Percentiles rank a stretch among this genome's conserved stretches.
Evolutionary conservation across 768 basidiomycete species (phyloP).

Genomic region (Lactarius akahatsu): DNA sequence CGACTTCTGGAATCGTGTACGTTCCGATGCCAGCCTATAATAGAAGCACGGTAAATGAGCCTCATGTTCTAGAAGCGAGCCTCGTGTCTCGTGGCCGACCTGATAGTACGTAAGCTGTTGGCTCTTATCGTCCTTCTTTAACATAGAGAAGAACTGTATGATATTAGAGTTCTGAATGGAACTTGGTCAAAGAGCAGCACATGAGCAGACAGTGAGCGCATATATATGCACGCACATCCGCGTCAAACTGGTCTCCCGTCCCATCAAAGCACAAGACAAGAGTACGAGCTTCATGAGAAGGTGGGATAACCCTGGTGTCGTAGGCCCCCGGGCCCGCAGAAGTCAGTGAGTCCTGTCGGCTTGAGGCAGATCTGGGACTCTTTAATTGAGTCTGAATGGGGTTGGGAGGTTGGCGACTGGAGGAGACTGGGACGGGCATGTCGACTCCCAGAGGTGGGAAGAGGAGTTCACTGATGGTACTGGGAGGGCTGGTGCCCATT

Average conservation of each 20-base stretch:
- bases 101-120: conserved; percentile 78
- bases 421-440: not conserved
- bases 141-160: conserved; percentile 63
- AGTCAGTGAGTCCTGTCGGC: not conserved
- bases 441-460: not conserved
- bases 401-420: not conserved
- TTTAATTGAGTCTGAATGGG: not conserved
- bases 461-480: not conserved
- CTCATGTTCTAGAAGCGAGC: not conserved
- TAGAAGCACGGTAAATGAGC: not conserved
- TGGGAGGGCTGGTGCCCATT: not conserved
- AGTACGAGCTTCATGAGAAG: conserved; percentile 39
- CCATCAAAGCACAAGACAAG: conserved; percentile 73
- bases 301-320: conserved; percentile 30
- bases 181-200: not conserved
- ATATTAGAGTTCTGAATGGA: conserved; percentile 65
- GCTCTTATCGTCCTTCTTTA: conserved; percentile 61
- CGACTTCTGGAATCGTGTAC: conserved; percentile 62
- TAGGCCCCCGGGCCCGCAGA: conserved; percentile 1
- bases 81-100: conserved; percentile 36
- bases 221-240: conserved; percentile 48
- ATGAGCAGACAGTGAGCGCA: not conserved
- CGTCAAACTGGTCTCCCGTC: conserved; percentile 62
- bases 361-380: not conserved
- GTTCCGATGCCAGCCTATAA: conserved; percentile 72